phyloP scores from a whole-genome alignment of 345 rosid genomes.

The Brassica rapa region DNA sequence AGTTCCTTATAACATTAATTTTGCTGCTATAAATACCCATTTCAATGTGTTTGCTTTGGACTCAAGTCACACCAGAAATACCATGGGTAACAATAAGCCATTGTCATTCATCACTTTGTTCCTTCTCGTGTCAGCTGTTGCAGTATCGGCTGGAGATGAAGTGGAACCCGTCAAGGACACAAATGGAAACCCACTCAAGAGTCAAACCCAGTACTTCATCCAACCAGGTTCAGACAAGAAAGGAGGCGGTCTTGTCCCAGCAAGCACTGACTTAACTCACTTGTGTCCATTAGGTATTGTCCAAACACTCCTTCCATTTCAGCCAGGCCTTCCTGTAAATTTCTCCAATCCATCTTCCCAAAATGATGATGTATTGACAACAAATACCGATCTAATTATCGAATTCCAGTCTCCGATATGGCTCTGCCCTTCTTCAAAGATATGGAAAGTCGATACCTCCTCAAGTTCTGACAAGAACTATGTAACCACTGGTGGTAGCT shows the following conservation, averaged over 20 bases:
- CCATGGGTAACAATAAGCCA: constrained; percentile 23
- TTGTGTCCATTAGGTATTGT: constrained; percentile 23
- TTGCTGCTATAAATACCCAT: constrained; percentile 23
- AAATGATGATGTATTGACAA: not conserved
- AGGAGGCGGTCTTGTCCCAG: constrained; percentile 30
- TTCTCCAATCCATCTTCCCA: constrained; percentile 3
- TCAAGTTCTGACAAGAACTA: constrained; percentile 8
- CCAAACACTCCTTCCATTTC: constrained; percentile 18
- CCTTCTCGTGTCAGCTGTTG: constrained; percentile 19
- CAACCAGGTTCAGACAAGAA: constrained; percentile 15
- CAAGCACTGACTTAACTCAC: not conserved
- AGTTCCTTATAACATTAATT: not conserved
- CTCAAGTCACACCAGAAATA: constrained; percentile 12
- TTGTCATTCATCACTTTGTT: constrained; percentile 29
- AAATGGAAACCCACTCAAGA: constrained; percentile 31
- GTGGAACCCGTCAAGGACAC: constrained; percentile 18
- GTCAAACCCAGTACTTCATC: constrained; percentile 19
- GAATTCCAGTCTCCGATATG: constrained; percentile 20
- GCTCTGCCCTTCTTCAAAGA: constrained; percentile 29
- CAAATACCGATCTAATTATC: constrained; percentile 19
- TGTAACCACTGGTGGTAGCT: constrained; percentile 21
- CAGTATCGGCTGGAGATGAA: not conserved
- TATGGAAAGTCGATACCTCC: constrained; percentile 30
- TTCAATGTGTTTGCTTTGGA: constrained; percentile 16
- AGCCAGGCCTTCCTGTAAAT: constrained; percentile 30